Evolutionary conservation across 371 early-diverging fungal genomes (phyloP), one percentile per base, ranked within the genome.

Genomic region (Amoeboaphelidium occidentale): DNA sequence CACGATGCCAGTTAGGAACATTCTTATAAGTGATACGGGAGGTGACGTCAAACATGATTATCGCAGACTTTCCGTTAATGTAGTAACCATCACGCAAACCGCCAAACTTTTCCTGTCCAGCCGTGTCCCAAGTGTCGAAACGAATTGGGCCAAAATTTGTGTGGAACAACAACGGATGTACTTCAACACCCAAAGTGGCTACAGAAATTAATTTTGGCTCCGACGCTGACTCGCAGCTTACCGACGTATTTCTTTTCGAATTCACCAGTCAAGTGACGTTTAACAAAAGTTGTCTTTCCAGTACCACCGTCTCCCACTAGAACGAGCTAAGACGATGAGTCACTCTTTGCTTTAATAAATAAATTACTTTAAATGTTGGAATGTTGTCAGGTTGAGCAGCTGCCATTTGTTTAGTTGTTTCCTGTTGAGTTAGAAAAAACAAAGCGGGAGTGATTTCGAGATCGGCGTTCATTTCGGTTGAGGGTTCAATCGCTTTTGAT

Each of bases 21-120:
- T 96, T 98, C 78, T 94, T 93, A 76, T 97, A 97, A 55, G 99
- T 98, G 59, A 99, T 94, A 61, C 98, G 78, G 52, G 97, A 89
- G 48, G 98, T 98, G 46, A 98, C 97, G 68, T 99, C 99, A 63
- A 98, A 98, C 92, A 99, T 97, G 74, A 99, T 97, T 65, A 99
- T 96, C 54, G 88, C 99, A 66, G 97, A 98, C 67, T 98, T 87
- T 58, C 99, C 98, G 59, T 82, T 83, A 61, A 98, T 93, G 73
- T 99, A 99, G 75, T 99, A 99, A 58, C 97, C 97, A 75, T 99
- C 99, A 68, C 97, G 94, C 50, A 99, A 89, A 66, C 94, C 94
- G 64, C 97, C 94, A 58, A 98, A 93, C 84, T 98, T 98, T 68
- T 99, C 99, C 66, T 99, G 99, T 54, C 99, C 99, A 51, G 98